phyloP scores from a whole-genome alignment of 2,329 filamentous ascomycete species.

The Pyricularia pennisetigena region DNA sequence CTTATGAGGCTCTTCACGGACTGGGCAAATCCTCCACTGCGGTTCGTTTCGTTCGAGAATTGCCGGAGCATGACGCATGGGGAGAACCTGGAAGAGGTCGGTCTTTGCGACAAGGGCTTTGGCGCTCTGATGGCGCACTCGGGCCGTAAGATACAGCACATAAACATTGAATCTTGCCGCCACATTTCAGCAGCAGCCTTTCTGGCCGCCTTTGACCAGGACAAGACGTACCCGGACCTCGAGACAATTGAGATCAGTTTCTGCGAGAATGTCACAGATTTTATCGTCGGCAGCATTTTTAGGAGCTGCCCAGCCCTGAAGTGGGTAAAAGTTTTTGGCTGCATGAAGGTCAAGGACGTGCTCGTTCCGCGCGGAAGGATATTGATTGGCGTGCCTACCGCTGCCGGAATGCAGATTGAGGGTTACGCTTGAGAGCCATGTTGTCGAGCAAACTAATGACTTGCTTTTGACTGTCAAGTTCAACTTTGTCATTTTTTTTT shows the following conservation, averaged over 20 bases:
- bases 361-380: slow-evolving; percentile 44
- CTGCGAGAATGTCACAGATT: slow-evolving; percentile 56
- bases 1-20: slow-evolving; percentile 63
- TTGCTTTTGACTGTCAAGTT: background rate
- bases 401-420: slow-evolving; percentile 49
- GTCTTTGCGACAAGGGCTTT: slow-evolving; percentile 69
- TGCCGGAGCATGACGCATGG: slow-evolving; percentile 43
- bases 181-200: slow-evolving; percentile 68
- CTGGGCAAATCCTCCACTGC: slow-evolving; percentile 67
- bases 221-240: slow-evolving; percentile 56
- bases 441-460: background rate
- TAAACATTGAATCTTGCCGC: slow-evolving; percentile 78
- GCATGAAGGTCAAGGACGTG: slow-evolving; percentile 49
- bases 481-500: background rate
- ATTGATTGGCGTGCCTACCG: slow-evolving; percentile 48
- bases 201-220: slow-evolving; percentile 57
- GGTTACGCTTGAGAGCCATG: slow-evolving; percentile 17
- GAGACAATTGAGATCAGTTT: slow-evolving; percentile 70
- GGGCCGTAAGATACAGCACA: slow-evolving; percentile 48
- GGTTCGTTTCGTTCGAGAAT: slow-evolving; percentile 63
- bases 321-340: slow-evolving; percentile 54
- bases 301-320: slow-evolving; percentile 50
- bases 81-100: slow-evolving; percentile 54
- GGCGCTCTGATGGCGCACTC: slow-evolving; percentile 78
- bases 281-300: slow-evolving; percentile 54